A percentile compares a stretch with the other conserved stretches of the same genome.
phyloP scores from a whole-genome alignment of 78 protist genomes.

The Dictyostelium purpureum region DNA sequence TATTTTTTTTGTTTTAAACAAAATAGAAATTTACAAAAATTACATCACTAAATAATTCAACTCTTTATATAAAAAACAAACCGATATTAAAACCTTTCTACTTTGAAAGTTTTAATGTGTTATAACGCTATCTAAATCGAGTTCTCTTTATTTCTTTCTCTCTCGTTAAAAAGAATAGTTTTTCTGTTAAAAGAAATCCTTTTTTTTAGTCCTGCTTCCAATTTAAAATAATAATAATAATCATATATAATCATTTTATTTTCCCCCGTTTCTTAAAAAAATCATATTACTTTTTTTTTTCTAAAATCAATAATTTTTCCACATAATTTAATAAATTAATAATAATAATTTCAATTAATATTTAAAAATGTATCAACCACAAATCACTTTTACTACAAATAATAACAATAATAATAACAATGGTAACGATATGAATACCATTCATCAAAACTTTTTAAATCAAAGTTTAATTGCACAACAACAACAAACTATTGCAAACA shows the following conservation, averaged over 20 bases:
- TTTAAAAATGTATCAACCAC: neutral
- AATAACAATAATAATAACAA: neutral
- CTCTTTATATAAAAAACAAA: too few relatives aligned
- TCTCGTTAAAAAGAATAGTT: constrained; percentile 57
- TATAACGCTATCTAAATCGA: constrained; percentile 30
- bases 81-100: constrained; percentile 11
- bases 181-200: constrained; percentile 27
- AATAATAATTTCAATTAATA: neutral
- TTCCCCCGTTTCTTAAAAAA: too few relatives aligned
- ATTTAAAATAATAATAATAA: too few relatives aligned
- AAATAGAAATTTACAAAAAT: constrained; percentile 5
- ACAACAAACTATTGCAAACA: neutral
- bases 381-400: neutral
- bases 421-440: neutral
- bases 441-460: neutral
- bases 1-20: neutral
- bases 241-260: too few relatives aligned
- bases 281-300: too few relatives aligned
- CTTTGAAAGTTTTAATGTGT: constrained; percentile 38
- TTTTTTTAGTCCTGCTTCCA: neutral
- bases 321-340: neutral
- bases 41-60: neutral
- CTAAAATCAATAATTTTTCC: neutral
- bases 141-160: constrained; percentile 79
- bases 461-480: neutral